These are phyloP conservation scores for Globisporangium canariense DNA, from an alignment of 352 stramenopile species.

Conservation along the genomic window DNA sequence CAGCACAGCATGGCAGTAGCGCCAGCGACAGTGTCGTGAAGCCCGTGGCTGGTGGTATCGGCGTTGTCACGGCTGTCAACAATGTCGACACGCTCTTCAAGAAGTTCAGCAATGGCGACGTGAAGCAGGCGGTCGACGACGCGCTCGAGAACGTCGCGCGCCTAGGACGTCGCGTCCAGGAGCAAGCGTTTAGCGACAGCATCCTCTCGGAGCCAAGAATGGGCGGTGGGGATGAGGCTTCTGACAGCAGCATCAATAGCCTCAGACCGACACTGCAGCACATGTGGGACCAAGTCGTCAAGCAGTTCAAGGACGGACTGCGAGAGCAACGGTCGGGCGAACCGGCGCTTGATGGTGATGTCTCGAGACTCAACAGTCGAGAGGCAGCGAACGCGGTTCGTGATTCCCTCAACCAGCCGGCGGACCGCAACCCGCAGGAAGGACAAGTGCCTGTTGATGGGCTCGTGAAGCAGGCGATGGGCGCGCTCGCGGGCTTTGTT, in stretches of 20 bases:
- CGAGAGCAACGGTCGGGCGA: neutral
- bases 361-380: neutral
- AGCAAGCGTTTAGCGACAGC: neutral
- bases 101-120: neutral
- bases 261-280: neutral
- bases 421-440: neutral
- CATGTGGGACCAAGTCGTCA: slow-evolving; percentile 1
- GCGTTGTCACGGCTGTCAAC: neutral
- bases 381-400: neutral
- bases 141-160: neutral
- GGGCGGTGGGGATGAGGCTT: neutral
- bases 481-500: neutral
- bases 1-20: neutral
- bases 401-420: neutral
- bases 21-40: neutral
- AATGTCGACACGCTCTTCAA: neutral
- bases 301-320: neutral
- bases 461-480: neutral
- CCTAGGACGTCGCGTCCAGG: neutral
- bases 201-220: neutral
- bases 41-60: neutral
- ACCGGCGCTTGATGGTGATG: neutral
- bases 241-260: neutral
- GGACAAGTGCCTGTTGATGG: neutral
- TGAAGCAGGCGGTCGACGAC: slow-evolving; percentile 4